Percentiles rank a stretch among this genome's conserved stretches.
Conservation (phyloP, 257 asterid genomes). For the Plantago ovata region DNA sequence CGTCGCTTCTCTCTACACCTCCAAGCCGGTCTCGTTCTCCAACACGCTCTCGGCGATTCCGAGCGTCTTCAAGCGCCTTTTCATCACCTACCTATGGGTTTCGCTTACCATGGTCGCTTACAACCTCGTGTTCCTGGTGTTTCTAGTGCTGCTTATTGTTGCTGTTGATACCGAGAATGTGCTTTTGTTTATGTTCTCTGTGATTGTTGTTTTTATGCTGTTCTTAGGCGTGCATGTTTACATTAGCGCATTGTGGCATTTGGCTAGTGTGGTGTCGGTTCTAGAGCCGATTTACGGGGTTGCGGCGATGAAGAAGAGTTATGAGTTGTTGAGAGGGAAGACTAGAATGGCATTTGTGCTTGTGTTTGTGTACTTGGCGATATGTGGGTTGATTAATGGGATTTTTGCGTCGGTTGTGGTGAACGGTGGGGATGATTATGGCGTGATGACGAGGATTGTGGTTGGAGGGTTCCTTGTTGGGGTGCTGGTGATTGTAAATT, state of each 20-base stretch:
- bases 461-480: constrained; percentile 93
- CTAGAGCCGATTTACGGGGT: constrained; percentile 70
- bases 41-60: constrained; percentile 81
- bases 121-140: constrained; percentile 54
- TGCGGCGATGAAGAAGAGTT: constrained; percentile 76
- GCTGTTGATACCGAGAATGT: constrained; percentile 63
- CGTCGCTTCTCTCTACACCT: constrained; percentile 78
- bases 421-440: constrained; percentile 65
- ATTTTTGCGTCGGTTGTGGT: constrained; percentile 71
- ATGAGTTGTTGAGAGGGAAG: constrained; percentile 63
- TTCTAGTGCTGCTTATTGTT: constrained; percentile 55
- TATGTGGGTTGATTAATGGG: constrained; percentile 60
- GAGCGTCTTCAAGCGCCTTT: constrained; percentile 66
- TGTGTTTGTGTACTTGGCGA: constrained; percentile 60
- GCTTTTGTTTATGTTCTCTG: constrained; percentile 47
- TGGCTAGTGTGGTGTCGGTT: constrained; percentile 88
- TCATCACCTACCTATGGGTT: constrained; percentile 79
- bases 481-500: constrained; percentile 75
- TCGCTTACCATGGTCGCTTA: constrained; percentile 58
- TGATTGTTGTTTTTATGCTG: constrained; percentile 50
- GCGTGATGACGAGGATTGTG: constrained; percentile 60
- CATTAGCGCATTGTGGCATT: constrained; percentile 87
- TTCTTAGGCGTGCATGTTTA: constrained; percentile 80
- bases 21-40: constrained; percentile 75
- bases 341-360: constrained; percentile 50